A percentile compares a stretch with the other conserved stretches of the same genome.
These are phyloP conservation scores for Pinus albicaulis DNA, from an alignment of 75 land plant species.

Conservation along the genomic window DNA sequence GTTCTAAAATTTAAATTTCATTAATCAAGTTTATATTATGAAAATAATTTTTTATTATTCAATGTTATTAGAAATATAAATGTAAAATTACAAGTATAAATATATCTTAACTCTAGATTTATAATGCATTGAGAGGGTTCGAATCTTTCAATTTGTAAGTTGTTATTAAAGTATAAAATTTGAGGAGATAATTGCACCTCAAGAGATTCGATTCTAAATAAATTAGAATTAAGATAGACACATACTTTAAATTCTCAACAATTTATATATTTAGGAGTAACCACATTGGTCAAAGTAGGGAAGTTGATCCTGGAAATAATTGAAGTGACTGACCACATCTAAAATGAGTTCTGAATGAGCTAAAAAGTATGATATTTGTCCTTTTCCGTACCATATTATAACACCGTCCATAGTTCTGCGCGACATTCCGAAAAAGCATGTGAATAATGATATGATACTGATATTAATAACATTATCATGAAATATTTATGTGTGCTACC, in stretches of 20 bases:
- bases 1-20: too few species aligned
- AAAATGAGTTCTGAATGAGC: slow-evolving; percentile 13
- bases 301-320: neutral
- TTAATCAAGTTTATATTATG: too few species aligned
- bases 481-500: too few species aligned
- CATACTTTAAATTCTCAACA: neutral
- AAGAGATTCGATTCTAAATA: too few species aligned
- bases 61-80: too few species aligned
- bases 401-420: slow-evolving; percentile 20
- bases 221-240: too few species aligned
- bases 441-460: neutral
- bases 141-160: too few species aligned
- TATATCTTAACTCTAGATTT: slow-evolving; percentile 18
- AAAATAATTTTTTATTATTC: too few species aligned
- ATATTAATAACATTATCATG: neutral
- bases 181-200: too few species aligned
- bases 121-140: neutral
- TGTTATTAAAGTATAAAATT: too few species aligned
- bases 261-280: neutral
- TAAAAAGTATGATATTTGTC: slow-evolving; percentile 10
- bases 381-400: slow-evolving; percentile 18
- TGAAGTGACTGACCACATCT: slow-evolving; percentile 13
- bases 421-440: neutral
- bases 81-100: too few species aligned
- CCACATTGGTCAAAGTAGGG: neutral